Conservation (phyloP, 768 basidiomycete species). For the Coprinopsis marcescibilis region DNA sequence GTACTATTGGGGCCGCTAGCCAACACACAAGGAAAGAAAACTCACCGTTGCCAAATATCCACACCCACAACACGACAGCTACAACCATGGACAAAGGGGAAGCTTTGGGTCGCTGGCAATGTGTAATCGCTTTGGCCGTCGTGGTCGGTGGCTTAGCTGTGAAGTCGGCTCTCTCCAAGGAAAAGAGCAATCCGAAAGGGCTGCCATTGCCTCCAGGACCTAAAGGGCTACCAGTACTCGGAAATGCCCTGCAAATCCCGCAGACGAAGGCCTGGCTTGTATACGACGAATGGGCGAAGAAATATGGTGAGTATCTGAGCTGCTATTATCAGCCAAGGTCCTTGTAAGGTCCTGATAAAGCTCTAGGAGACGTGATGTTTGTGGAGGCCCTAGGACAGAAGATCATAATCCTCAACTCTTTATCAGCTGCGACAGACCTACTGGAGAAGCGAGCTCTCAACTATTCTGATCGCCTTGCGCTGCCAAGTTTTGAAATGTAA, state of each 20-base stretch:
- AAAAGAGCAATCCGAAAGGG: background rate
- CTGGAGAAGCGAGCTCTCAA: constrained; percentile 35
- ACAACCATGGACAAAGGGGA: too few relatives aligned
- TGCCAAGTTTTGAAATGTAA: constrained; percentile 37
- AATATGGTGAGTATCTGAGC: constrained; percentile 4
- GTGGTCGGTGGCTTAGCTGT: constrained; percentile 7
- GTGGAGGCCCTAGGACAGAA: constrained; percentile 23
- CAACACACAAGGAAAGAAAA: too few relatives aligned
- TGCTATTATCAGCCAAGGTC: background rate
- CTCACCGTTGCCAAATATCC: too few relatives aligned
- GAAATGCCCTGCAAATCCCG: constrained; percentile 20
- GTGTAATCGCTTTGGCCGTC: too few relatives aligned
- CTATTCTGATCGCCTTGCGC: constrained; percentile 35
- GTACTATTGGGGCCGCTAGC: too few relatives aligned
- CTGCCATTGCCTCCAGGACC: constrained; percentile 22
- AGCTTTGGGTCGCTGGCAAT: too few relatives aligned
- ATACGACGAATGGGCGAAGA: constrained; percentile 17
- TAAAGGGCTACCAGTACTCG: constrained; percentile 17
- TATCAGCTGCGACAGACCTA: constrained; percentile 30
- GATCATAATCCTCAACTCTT: constrained; percentile 32
- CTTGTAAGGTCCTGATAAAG: background rate
- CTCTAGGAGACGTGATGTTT: constrained; percentile 29
- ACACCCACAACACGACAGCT: too few relatives aligned
- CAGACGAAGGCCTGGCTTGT: constrained; percentile 16
- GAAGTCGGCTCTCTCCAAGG: background rate